phyloP scores from a whole-genome alignment of 805 yeast genomes.

The Cyberlindnera euphorbiiphila region DNA sequence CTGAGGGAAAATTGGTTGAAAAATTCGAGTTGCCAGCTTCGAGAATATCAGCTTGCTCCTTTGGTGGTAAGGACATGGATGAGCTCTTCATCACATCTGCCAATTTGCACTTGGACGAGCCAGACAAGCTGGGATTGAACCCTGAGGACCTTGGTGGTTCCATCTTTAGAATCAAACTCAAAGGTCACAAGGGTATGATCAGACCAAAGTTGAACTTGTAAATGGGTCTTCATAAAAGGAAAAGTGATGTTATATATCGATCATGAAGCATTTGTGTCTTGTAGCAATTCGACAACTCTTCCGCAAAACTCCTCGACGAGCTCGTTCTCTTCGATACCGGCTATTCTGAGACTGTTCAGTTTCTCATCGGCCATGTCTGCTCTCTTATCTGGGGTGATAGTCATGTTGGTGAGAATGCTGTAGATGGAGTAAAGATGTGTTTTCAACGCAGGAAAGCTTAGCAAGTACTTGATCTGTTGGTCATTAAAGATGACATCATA shows the following conservation, averaged over 20 bases:
- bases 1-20: slow-evolving; percentile 46
- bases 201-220: slow-evolving; percentile 21
- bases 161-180: slow-evolving; percentile 43
- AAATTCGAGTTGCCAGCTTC: slow-evolving; percentile 54
- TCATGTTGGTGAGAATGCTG: slow-evolving; percentile 40
- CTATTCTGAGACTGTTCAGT: slow-evolving; percentile 52
- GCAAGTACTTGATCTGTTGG: slow-evolving; percentile 39
- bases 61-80: slow-evolving; percentile 57
- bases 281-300: slow-evolving; percentile 19
- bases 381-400: slow-evolving; percentile 50
- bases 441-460: slow-evolving; percentile 51
- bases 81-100: slow-evolving; percentile 70
- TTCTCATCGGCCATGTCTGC: slow-evolving; percentile 57
- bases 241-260: too few relatives aligned
- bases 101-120: slow-evolving; percentile 43
- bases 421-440: slow-evolving; percentile 49
- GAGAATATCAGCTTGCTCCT: slow-evolving; percentile 61
- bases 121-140: slow-evolving; percentile 27
- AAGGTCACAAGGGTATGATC: slow-evolving; percentile 33
- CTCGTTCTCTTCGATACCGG: slow-evolving; percentile 65
- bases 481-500: slow-evolving; percentile 45
- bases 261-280: too few relatives aligned
- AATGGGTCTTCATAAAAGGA: neutral
- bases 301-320: slow-evolving; percentile 66
- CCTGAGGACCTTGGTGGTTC: slow-evolving; percentile 60